Conservation (phyloP, 1,284 basidiomycete species). For the Ceratobasidium sp. region DNA sequence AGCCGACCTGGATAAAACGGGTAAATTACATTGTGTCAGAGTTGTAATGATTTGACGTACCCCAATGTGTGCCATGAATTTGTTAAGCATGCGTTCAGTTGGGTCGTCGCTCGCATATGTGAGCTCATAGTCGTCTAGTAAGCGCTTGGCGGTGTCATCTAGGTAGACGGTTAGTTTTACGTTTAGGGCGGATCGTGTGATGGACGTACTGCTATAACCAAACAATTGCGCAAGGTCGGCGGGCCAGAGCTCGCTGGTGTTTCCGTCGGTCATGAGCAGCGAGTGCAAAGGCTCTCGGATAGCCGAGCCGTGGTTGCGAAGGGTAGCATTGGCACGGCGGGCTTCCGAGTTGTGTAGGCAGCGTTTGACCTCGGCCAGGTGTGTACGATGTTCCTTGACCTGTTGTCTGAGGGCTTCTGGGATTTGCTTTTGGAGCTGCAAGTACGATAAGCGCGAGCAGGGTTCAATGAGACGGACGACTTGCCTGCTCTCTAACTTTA, state of each 20-base stretch:
- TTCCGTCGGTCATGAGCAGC: conserved; percentile 57
- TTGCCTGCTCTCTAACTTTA: conserved; percentile 48
- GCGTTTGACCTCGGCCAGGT: conserved; percentile 58
- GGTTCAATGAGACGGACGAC: conserved; percentile 47
- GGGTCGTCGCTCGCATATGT: conserved; percentile 46
- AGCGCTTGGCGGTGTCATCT: conserved; percentile 47
- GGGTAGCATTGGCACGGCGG: conserved; percentile 56
- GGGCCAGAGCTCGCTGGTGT: conserved; percentile 56
- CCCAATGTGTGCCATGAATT: conserved; percentile 62
- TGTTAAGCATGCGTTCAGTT: conserved; percentile 56
- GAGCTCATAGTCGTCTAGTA: conserved; percentile 55
- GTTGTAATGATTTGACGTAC: conserved; percentile 47
- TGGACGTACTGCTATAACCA: conserved; percentile 56
- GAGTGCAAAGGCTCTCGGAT: conserved; percentile 53
- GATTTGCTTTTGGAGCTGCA: conserved; percentile 55
- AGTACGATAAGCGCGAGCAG: conserved; percentile 44
- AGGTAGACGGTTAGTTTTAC: conserved; percentile 27
- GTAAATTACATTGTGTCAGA: neutral
- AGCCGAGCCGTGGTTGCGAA: conserved; percentile 48
- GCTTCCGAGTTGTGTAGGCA: conserved; percentile 63
- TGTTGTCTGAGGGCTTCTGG: conserved; percentile 57
- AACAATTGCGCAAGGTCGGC: conserved; percentile 57
- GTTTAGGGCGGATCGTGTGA: neutral
- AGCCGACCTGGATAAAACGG: conserved; percentile 25
- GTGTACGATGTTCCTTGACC: conserved; percentile 54